A percentile compares a stretch with the other conserved stretches of the same genome.
phyloP scores from a whole-genome alignment of 1,284 basidiomycete genomes.

The Tylopilus sp. region DNA sequence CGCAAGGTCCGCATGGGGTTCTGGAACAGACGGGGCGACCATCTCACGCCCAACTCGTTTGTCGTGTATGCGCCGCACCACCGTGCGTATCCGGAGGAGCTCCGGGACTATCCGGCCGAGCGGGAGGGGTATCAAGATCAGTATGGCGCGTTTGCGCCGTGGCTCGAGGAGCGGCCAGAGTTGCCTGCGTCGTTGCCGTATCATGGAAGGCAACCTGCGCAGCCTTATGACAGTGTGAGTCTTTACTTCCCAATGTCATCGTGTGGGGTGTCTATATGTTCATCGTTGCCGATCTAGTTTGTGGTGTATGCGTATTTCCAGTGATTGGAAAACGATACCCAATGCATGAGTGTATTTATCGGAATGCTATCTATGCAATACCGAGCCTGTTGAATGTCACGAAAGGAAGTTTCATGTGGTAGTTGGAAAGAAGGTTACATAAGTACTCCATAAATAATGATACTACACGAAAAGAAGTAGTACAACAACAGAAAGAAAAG shows the following conservation, averaged over 20 bases:
- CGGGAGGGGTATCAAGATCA: slow-evolving; percentile 55
- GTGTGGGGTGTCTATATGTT: background rate
- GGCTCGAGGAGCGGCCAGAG: slow-evolving; percentile 48
- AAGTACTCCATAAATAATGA: slow-evolving; percentile 29
- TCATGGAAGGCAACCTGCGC: slow-evolving; percentile 49
- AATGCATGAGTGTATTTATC: slow-evolving; percentile 20
- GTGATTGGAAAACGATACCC: slow-evolving; percentile 7
- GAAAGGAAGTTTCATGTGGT: too few relatives aligned
- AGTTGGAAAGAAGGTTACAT: slow-evolving; percentile 9
- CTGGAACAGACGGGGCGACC: slow-evolving; percentile 71
- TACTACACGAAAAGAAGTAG: background rate
- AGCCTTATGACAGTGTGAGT: slow-evolving; percentile 60
- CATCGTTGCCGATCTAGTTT: slow-evolving; percentile 32
- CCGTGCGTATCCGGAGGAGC: slow-evolving; percentile 54
- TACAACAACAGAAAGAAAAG: slow-evolving; percentile 12
- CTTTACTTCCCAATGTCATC: background rate
- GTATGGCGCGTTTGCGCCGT: slow-evolving; percentile 41
- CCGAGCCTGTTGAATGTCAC: background rate
- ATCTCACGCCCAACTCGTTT: slow-evolving; percentile 51
- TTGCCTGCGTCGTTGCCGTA: slow-evolving; percentile 56
- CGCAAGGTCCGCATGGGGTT: slow-evolving; percentile 50
- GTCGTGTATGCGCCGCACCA: slow-evolving; percentile 62
- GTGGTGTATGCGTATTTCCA: slow-evolving; percentile 35
- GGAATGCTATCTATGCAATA: slow-evolving; percentile 14
- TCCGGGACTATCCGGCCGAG: slow-evolving; percentile 54